These are phyloP conservation scores for Cordyceps cateniannulata DNA, from an alignment of 2,329 filamentous ascomycete genomes.

Conservation along the genomic window DNA sequence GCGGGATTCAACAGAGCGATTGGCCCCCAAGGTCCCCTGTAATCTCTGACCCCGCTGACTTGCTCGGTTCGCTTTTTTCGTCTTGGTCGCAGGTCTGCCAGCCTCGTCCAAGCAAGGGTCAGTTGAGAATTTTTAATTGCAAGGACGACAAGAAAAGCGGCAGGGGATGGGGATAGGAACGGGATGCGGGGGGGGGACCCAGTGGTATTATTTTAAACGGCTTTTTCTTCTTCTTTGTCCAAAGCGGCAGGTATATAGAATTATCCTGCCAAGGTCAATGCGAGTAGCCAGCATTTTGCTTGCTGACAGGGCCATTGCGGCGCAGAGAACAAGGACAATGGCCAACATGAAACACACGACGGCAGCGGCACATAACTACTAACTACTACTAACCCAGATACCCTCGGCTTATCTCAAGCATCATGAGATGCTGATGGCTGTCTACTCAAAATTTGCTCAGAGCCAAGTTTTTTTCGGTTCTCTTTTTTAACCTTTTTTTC, in stretches of 20 bases:
- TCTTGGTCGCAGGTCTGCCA: neutral
- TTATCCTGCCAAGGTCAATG: neutral
- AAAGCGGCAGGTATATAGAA: no score
- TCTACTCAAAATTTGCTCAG: neutral
- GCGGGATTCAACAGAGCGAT: neutral
- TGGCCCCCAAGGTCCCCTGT: slow-evolving; percentile 9
- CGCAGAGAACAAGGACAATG: neutral
- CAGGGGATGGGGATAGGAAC: neutral
- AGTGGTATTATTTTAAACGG: neutral
- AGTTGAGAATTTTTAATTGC: neutral
- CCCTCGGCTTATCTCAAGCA: neutral
- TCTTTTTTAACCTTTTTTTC: neutral
- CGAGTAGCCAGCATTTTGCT: neutral
- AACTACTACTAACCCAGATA: no score
- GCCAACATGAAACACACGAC: neutral
- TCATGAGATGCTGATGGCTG: neutral
- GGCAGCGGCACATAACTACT: no score
- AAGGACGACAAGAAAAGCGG: neutral
- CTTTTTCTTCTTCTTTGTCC: neutral
- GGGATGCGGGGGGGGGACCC: neutral
- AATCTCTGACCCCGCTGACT: slow-evolving; percentile 4
- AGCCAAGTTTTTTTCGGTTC: neutral
- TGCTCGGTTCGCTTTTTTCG: neutral
- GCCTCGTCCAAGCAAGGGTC: neutral
- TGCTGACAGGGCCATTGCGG: neutral